Conservation (phyloP, 306 rosid species). For the Sesbania bispinosa region DNA sequence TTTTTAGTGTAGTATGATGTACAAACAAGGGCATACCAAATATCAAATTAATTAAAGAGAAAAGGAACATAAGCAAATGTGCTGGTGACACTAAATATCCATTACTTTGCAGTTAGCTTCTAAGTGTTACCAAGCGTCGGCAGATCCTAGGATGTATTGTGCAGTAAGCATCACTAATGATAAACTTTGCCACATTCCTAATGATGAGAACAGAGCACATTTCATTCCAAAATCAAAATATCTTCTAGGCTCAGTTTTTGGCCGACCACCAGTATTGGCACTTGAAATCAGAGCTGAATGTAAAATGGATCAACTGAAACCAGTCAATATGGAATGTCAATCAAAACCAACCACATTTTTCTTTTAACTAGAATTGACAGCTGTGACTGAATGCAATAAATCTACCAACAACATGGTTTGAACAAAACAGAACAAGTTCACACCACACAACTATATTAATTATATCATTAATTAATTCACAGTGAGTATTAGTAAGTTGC, state of each 20-base stretch:
- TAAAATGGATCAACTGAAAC: constrained; percentile 36
- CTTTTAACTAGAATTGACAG: constrained; percentile 24
- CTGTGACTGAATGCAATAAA: constrained; percentile 22
- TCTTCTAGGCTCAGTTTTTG: not conserved
- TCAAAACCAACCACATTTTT: constrained; percentile 38
- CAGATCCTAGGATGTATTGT: constrained; percentile 20
- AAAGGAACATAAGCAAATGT: not conserved
- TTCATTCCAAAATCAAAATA: constrained; percentile 17
- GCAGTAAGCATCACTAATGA: constrained; percentile 3
- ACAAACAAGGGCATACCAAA: not conserved
- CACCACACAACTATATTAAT: not conserved
- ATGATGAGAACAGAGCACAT: not conserved
- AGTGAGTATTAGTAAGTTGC: no score
- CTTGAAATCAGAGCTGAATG: not conserved
- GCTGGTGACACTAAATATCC: constrained; percentile 18
- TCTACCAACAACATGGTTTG: constrained; percentile 18
- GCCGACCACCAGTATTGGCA: constrained; percentile 30
- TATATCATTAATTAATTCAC: not conserved
- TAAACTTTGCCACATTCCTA: not conserved
- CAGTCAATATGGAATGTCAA: constrained; percentile 39
- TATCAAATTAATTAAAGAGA: not conserved
- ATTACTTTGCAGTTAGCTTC: not conserved
- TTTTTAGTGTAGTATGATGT: not conserved
- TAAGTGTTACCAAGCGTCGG: constrained; percentile 31
- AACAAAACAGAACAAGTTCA: constrained; percentile 16